phyloP scores from a whole-genome alignment of 2,329 filamentous ascomycete genomes.

The Setomelanomma holmii region DNA sequence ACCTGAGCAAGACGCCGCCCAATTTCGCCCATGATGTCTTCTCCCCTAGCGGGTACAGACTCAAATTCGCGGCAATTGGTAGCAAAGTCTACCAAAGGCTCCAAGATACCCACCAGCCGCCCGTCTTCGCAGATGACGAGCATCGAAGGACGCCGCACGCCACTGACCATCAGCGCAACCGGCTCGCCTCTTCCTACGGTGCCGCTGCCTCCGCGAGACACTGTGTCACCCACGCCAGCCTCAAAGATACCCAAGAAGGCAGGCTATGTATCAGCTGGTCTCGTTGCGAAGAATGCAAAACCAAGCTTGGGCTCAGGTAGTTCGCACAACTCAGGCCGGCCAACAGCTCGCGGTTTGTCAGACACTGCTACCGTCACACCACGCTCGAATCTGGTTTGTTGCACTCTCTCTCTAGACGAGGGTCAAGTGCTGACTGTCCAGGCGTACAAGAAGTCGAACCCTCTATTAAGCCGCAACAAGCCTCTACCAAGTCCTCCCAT shows the following conservation, averaged over 20 bases:
- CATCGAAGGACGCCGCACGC: slow-evolving; percentile 8
- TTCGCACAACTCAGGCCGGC: neutral
- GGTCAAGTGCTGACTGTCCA: neutral
- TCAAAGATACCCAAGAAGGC: slow-evolving; percentile 20
- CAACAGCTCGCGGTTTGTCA: neutral
- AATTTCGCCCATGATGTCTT: slow-evolving; percentile 11
- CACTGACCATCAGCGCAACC: slow-evolving; percentile 17
- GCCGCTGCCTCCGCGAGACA: slow-evolving; percentile 1
- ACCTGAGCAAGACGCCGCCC: neutral
- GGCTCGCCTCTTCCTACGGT: slow-evolving; percentile 14
- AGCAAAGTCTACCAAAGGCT: neutral
- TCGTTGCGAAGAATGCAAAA: neutral
- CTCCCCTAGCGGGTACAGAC: slow-evolving; percentile 16
- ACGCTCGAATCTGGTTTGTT: too few species aligned
- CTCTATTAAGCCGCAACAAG: slow-evolving; percentile 34
- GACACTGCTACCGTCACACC: neutral
- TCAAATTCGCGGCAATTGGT: slow-evolving; percentile 1
- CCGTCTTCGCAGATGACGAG: slow-evolving; percentile 3
- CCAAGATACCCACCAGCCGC: slow-evolving; percentile 10
- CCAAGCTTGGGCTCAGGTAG: neutral
- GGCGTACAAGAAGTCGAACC: slow-evolving; percentile 1
- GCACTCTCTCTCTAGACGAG: neutral
- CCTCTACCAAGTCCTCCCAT: slow-evolving; percentile 50
- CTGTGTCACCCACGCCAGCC: neutral
- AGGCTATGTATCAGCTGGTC: neutral